Evolutionary conservation across 2,329 filamentous ascomycete genomes (phyloP).

Genomic region (Talaromyces sp.): DNA sequence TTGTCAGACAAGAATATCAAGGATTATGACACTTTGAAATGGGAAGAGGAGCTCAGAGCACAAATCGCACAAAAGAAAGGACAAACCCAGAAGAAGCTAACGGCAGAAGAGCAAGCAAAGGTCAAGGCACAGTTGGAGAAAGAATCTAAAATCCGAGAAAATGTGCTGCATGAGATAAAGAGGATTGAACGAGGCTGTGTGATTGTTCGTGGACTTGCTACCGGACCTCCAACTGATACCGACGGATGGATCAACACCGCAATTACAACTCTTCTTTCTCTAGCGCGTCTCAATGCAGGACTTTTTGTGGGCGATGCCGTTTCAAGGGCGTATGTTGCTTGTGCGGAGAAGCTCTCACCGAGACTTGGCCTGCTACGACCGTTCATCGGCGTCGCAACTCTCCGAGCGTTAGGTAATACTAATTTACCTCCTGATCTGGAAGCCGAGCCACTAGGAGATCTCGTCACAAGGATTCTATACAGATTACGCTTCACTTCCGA

Average conservation of each 20-base stretch:
- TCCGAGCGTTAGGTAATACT: conserved; percentile 70
- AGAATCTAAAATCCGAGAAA: conserved; percentile 70
- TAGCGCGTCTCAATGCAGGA: conserved; percentile 69
- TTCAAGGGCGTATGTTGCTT: conserved; percentile 71
- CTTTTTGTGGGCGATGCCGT: conserved; percentile 76
- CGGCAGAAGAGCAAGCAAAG: conserved; percentile 80
- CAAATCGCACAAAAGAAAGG: conserved; percentile 93
- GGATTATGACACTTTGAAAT: conserved; percentile 93
- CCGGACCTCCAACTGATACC: conserved; percentile 82
- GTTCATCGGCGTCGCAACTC: conserved; percentile 81
- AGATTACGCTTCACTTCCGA: conserved; percentile 84
- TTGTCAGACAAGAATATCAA: conserved; percentile 83
- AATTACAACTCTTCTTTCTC: conserved; percentile 65
- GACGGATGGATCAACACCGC: conserved; percentile 82
- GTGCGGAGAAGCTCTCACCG: conserved; percentile 66
- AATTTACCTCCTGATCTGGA: conserved; percentile 67
- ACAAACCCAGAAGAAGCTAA: conserved; percentile 76
- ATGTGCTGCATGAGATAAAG: conserved; percentile 64
- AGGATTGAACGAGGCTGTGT: conserved; percentile 77
- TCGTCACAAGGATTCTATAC: conserved; percentile 85
- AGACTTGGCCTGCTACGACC: conserved; percentile 71
- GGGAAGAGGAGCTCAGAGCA: conserved; percentile 85
- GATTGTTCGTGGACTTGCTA: conserved; percentile 74
- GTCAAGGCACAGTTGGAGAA: conserved; percentile 87
- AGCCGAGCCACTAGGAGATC: conserved; percentile 70